A percentile compares a stretch with the other conserved stretches of the same genome.
These are phyloP conservation scores for Hypoxylon trugodes DNA, from an alignment of 495 filamentous ascomycete species.

Conservation along the genomic window DNA sequence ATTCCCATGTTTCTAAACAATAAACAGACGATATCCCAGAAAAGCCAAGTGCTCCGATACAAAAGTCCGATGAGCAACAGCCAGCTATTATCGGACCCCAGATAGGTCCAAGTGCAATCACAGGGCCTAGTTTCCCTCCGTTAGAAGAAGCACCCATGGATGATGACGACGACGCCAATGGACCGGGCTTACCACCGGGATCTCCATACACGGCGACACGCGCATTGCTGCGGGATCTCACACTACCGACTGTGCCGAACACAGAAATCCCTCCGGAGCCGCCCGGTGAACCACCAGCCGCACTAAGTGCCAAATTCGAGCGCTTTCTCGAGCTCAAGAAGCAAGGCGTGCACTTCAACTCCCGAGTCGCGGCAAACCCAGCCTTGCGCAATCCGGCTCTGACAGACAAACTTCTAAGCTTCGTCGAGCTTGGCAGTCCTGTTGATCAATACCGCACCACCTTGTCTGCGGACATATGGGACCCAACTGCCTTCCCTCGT, in stretches of 20 bases:
- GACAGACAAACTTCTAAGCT: conserved; percentile 78
- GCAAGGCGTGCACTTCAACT: conserved; percentile 90
- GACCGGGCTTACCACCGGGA: conserved; percentile 54
- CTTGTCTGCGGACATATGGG: conserved; percentile 71
- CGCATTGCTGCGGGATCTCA: conserved; percentile 76
- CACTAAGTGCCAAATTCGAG: conserved; percentile 75
- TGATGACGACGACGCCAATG: conserved; percentile 17
- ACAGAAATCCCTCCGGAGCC: conserved; percentile 87
- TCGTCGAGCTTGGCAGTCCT: conserved; percentile 71
- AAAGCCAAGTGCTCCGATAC: conserved; percentile 23
- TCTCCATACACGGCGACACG: conserved; percentile 77
- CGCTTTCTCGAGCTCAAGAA: conserved; percentile 87
- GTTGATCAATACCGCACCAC: conserved; percentile 76
- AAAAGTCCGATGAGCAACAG: conserved; percentile 24
- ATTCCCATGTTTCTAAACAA: conserved; percentile 11
- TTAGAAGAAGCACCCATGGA: conserved; percentile 39
- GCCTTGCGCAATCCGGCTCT: conserved; percentile 84
- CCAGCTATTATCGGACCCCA: conserved; percentile 40
- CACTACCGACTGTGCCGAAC: conserved; percentile 81
- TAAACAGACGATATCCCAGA: conserved; percentile 12
- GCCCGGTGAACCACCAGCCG: conserved; percentile 72
- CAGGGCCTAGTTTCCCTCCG: conserved; percentile 48
- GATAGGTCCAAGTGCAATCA: conserved; percentile 35
- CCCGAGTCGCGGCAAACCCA: conserved; percentile 72
- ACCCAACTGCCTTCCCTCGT: conserved; percentile 69